Evolutionary conservation across 495 filamentous ascomycete species (phyloP), one percentile per base, ranked within the genome.

Genomic region (Xylaria castorea): DNA sequence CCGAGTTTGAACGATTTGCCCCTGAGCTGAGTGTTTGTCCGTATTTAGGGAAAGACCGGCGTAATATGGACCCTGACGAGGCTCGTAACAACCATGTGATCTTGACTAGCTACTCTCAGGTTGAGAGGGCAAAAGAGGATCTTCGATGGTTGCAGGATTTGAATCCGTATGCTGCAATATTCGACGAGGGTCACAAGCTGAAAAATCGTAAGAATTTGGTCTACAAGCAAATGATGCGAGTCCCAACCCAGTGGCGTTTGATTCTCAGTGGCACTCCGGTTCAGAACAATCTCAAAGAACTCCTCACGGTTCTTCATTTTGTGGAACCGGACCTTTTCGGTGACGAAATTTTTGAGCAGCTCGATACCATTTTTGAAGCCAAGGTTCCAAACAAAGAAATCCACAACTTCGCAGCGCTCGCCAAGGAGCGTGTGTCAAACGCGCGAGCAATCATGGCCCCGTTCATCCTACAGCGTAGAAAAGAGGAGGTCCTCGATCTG

Each of bases 261-360:
- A 87, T 99, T 14, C 85, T 99, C 32, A 98, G 95, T 3, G 96
- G 96, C 6, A 99, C 96, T 0, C 96, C 96, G 0, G 85, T 99
- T 16, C 96, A 99, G 78, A 99, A 99, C 82, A 98, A 97, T 76
- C 87, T 99, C 6, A 92, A 93, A 78, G 96, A 99, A 80, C 87
- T 99, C 57, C 90, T 93, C 1, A 92, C 94, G 2, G 84, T 99
- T 22, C 89, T 99, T 4, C 92, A 91, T 2, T 98, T 99, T 77
- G 94, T 99, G 74, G 90, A 98, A 75, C 96, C 96, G 0, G 84
- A 88, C 11, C 84, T 98, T 4, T 98, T 99, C 80, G 80, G 85
- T 5, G 87, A 92, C 58, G 87, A 91, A 55, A 87, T 89, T 60
- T 83, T 84, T 42, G 92, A 95, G 4, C 89, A 94, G 63, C 81